Conservation (phyloP, 257 asterid species). For the Solanum megistacrolobum region DNA sequence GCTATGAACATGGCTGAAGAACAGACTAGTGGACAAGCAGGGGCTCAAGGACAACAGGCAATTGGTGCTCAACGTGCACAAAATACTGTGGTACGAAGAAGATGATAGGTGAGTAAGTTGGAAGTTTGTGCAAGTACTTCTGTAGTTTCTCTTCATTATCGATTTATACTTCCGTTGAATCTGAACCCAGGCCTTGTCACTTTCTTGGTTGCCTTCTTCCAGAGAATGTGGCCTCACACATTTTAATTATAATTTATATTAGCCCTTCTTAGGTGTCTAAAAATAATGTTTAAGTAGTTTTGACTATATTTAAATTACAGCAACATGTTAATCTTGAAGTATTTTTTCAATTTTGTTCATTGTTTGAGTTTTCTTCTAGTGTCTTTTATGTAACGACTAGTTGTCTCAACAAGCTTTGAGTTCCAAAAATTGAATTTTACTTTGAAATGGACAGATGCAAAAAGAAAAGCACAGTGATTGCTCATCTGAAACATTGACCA, state of each 20-base stretch:
- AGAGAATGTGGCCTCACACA: background rate
- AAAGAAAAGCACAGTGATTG: background rate
- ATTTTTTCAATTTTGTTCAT: background rate
- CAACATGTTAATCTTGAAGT: background rate
- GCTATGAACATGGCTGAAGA: slow-evolving; percentile 95
- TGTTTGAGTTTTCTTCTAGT: background rate
- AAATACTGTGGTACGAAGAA: slow-evolving; percentile 66
- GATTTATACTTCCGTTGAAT: background rate
- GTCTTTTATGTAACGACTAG: background rate
- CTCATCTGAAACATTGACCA: background rate
- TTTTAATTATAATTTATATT: background rate
- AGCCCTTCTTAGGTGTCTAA: background rate
- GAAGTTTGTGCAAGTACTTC: background rate
- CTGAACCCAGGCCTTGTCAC: background rate
- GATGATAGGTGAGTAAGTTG: slow-evolving; percentile 28
- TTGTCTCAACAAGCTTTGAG: background rate
- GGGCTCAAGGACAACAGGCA: slow-evolving; percentile 44
- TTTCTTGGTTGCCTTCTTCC: background rate
- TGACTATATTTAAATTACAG: background rate
- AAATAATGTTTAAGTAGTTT: background rate
- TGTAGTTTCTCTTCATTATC: background rate
- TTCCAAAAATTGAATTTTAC: background rate
- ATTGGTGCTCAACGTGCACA: slow-evolving; percentile 54
- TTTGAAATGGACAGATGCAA: background rate
- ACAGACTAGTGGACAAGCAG: slow-evolving; percentile 63